Conservation (phyloP, 2,329 filamentous ascomycete species). For the Pseudogymnoascus sp. region DNA sequence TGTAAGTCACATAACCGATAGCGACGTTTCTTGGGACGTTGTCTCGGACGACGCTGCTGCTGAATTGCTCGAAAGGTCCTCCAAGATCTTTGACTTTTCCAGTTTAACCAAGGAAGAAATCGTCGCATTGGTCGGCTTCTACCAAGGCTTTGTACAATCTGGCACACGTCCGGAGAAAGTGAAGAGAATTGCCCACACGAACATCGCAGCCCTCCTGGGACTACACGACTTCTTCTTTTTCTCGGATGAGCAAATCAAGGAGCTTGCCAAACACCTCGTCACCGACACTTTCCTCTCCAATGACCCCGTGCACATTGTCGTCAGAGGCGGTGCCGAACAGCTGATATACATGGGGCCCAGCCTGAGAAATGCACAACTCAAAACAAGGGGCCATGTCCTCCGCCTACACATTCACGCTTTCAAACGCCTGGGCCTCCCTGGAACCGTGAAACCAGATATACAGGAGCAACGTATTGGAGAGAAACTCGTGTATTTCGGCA, state of each 20-base stretch:
- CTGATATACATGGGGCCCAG: neutral
- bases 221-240: conserved; percentile 25
- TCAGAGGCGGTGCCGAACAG: neutral
- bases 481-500: neutral
- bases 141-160: neutral
- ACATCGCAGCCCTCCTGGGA: neutral
- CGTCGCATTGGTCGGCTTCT: neutral
- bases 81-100: neutral
- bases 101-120: neutral
- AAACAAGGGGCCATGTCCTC: neutral
- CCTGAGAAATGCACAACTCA: conserved; percentile 4
- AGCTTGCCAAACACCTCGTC: conserved; percentile 21
- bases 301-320: neutral
- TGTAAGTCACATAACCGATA: neutral
- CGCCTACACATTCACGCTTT: neutral
- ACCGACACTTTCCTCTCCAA: neutral
- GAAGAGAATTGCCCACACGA: neutral
- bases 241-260: conserved; percentile 28
- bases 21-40: neutral
- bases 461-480: neutral
- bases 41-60: neutral
- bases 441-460: neutral
- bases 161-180: neutral
- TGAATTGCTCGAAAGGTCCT: neutral
- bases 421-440: neutral